Evolutionary conservation across 2,329 filamentous ascomycete species (phyloP), one percentile per base, ranked within the genome.

Genomic region (Zarea fungicola): DNA sequence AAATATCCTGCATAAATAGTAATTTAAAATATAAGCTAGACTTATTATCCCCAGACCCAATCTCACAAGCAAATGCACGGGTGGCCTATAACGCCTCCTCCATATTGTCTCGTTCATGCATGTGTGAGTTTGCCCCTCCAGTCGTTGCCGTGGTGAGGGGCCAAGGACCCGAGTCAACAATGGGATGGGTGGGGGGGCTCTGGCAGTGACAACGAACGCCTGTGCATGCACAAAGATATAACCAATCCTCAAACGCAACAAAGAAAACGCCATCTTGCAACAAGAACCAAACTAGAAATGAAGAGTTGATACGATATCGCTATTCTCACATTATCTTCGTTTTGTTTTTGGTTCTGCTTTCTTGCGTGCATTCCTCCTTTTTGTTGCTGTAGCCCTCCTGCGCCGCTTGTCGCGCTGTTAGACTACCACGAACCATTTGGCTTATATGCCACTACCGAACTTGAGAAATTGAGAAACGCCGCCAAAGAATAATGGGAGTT

Each of bases 401-500:
- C 45, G 22, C 21, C 34, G 37, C 21, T 36, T 36, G 14, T 36
- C 16, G 8, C 14, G 14, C 16, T n/a, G 13, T 29, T 13, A 13
- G 26, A 29, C 7, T 7, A 29, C 26, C 26, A 13, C 26, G 13
- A 7, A 29, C 13, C 13, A 7, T 29, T 13, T 29, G 26, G 26
- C 31, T 36, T n/a, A 36, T 18, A 35, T 19, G 41, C 31, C n/a
- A 34, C 3, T 8, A 4, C 31, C n/a, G 31, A 34, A 14, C 31
- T 16, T 16, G 11, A 18, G 31, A 34, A 34, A 18, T n/a, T 9
- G n/a, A 18, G 19, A 34, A n/a, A 16, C 29, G 14, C 18, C 42
- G 21, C 21, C 10, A 23, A 13, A 14, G 26, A 13, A 18, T 3
- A 40, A 42, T 63, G 62, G 60, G 58, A 48, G 21, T 11, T 8